Conservation (phyloP, 495 filamentous ascomycete species). For the Articulospora tetracladia region DNA sequence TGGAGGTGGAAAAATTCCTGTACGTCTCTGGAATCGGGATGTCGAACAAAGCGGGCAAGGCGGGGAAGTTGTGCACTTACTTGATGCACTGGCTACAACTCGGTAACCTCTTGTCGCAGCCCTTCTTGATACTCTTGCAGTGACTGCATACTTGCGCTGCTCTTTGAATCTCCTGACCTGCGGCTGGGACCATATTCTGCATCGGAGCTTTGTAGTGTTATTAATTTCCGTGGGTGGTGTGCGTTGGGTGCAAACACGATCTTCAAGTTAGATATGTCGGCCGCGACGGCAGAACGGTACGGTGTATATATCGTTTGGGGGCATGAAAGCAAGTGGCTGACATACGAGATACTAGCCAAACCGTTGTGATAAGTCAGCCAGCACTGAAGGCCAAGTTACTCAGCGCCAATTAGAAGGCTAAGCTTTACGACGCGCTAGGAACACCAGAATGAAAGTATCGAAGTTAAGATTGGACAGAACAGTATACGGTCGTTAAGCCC, state of each 20-base stretch:
- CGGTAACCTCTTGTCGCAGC: conserved; percentile 22
- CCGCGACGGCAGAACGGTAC: not conserved
- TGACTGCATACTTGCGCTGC: conserved; percentile 21
- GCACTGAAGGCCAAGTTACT: not conserved
- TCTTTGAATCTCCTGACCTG: not conserved
- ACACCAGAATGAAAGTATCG: not conserved
- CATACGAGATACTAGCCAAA: not conserved
- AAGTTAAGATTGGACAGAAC: not conserved
- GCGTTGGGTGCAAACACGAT: not conserved
- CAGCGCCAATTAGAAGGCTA: not conserved
- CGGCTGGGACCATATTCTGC: not conserved
- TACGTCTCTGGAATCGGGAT: too few relatives aligned
- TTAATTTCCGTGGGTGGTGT: not conserved
- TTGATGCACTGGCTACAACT: conserved; percentile 22
- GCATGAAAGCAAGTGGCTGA: not conserved
- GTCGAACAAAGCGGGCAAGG: too few relatives aligned
- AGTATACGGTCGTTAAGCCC: not conserved
- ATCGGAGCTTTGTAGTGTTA: not conserved
- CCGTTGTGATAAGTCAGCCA: not conserved
- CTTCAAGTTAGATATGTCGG: not conserved
- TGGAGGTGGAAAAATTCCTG: not conserved
- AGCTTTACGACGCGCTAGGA: not conserved
- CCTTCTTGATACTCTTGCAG: conserved; percentile 24
- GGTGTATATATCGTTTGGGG: not conserved
- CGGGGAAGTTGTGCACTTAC: conserved; percentile 5